A percentile compares a stretch with the other conserved stretches of the same genome.
phyloP scores from a whole-genome alignment of 352 stramenopile genomes.

The Phytophthora litchii region DNA sequence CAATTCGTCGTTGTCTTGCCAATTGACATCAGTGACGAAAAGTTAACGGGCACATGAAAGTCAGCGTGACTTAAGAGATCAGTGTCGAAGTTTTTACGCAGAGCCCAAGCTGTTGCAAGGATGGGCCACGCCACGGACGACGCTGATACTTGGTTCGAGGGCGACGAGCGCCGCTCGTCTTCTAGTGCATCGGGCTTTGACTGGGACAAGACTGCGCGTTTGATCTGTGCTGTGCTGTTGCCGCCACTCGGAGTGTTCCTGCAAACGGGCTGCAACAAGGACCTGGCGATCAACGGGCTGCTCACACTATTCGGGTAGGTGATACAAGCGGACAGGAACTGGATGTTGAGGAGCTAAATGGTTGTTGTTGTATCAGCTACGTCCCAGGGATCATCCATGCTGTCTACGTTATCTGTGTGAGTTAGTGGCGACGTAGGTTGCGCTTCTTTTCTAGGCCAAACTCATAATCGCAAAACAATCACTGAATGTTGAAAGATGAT shows the following conservation, averaged over 20 bases:
- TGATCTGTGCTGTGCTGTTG: slow-evolving; percentile 55
- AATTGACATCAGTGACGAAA: slow-evolving; percentile 12
- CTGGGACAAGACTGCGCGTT: slow-evolving; percentile 53
- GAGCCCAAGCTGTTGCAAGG: background rate
- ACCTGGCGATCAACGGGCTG: slow-evolving; percentile 69
- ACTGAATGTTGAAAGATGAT: slow-evolving; percentile 13
- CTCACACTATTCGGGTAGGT: slow-evolving; percentile 64
- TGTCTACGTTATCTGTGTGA: slow-evolving; percentile 53
- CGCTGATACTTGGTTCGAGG: slow-evolving; percentile 33
- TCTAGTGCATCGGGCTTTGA: slow-evolving; percentile 24
- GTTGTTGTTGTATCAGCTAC: slow-evolving; percentile 37
- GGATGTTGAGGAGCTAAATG: slow-evolving; percentile 4
- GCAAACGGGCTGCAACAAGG: slow-evolving; percentile 61
- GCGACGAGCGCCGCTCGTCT: slow-evolving; percentile 25
- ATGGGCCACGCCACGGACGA: slow-evolving; percentile 31
- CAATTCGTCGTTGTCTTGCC: slow-evolving; percentile 10
- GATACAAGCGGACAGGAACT: background rate
- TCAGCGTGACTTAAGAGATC: too few species aligned
- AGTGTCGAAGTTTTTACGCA: slow-evolving; percentile 11
- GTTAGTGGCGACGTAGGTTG: slow-evolving; percentile 16
- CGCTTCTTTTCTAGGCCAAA: too few species aligned
- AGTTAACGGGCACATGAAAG: background rate
- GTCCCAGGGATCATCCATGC: slow-evolving; percentile 64
- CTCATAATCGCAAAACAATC: too few species aligned
- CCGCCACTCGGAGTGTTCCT: slow-evolving; percentile 61